A percentile compares a stretch with the other conserved stretches of the same genome.
phyloP scores from a whole-genome alignment of 352 stramenopile genomes.

The Globisporangium ultimum region DNA sequence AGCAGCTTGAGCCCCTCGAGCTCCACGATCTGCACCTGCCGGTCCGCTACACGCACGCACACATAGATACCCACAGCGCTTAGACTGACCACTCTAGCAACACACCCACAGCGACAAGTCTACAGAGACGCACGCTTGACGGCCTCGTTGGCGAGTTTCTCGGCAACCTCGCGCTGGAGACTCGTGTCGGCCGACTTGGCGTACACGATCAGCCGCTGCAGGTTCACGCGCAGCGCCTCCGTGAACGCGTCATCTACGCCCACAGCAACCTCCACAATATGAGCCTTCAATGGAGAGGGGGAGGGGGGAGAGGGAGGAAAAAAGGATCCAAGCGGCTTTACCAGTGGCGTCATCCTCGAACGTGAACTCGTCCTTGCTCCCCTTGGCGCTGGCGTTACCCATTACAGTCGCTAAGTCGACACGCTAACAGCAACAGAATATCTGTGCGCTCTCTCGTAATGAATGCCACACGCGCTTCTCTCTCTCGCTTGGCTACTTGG shows the following conservation, averaged over 20 bases:
- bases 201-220: constrained; percentile 92
- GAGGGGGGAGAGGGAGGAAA: no score
- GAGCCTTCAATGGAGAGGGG: no score
- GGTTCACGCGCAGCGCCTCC: constrained; percentile 83
- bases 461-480: not conserved
- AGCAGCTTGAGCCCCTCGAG: constrained; percentile 91
- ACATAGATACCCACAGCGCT: not conserved
- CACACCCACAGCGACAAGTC: not conserved
- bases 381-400: constrained; percentile 59
- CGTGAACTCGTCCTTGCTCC: constrained; percentile 78
- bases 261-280: not conserved
- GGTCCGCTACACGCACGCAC: constrained; percentile 50
- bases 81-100: not conserved
- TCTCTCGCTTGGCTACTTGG: no score
- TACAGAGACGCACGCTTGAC: constrained; percentile 78
- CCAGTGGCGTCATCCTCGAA: constrained; percentile 63
- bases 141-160: constrained; percentile 94
- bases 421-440: not conserved
- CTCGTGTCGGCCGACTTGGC: constrained; percentile 87
- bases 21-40: constrained; percentile 93
- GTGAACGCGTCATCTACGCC: constrained; percentile 83
- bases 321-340: not conserved
- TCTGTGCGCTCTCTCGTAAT: not conserved
- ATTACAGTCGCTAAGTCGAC: constrained; percentile 13
- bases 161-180: constrained; percentile 90